A percentile compares a stretch with the other conserved stretches of the same genome.
phyloP scores from a whole-genome alignment of 1,284 basidiomycete genomes.

The Ceratobasidium sp. region DNA sequence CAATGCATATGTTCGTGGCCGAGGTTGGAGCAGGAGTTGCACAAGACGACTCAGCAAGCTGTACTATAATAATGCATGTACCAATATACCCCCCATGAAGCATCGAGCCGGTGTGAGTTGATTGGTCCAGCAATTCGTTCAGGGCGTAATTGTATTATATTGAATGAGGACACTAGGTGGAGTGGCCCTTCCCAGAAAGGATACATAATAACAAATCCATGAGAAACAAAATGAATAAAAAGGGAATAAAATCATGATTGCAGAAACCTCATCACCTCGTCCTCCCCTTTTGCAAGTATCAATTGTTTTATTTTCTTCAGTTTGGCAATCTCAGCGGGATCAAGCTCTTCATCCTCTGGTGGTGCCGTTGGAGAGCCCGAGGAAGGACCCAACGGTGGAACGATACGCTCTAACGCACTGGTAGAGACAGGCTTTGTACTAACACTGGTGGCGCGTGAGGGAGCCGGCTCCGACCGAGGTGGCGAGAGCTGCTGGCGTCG shows the following conservation, averaged over 20 bases:
- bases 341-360: background rate
- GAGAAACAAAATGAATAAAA: conserved; percentile 19
- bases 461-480: background rate
- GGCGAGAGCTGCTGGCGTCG: background rate
- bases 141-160: conserved; percentile 9
- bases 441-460: background rate
- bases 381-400: background rate
- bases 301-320: conserved; percentile 38
- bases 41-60: background rate
- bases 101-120: background rate
- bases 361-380: background rate
- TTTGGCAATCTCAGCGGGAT: conserved; percentile 38
- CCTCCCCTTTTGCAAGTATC: conserved; percentile 40
- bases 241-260: conserved; percentile 31
- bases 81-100: conserved; percentile 36
- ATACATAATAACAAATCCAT: background rate
- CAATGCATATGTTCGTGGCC: background rate
- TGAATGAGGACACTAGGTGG: conserved; percentile 3
- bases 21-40: conserved; percentile 4
- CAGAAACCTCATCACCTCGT: conserved; percentile 40
- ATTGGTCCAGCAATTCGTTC: background rate
- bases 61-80: conserved; percentile 35
- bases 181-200: background rate
- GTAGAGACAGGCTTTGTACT: no score
- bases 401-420: background rate